A percentile compares a stretch with the other conserved stretches of the same genome.
phyloP scores from a whole-genome alignment of 352 stramenopile species.

The Ophiocytium majus region DNA sequence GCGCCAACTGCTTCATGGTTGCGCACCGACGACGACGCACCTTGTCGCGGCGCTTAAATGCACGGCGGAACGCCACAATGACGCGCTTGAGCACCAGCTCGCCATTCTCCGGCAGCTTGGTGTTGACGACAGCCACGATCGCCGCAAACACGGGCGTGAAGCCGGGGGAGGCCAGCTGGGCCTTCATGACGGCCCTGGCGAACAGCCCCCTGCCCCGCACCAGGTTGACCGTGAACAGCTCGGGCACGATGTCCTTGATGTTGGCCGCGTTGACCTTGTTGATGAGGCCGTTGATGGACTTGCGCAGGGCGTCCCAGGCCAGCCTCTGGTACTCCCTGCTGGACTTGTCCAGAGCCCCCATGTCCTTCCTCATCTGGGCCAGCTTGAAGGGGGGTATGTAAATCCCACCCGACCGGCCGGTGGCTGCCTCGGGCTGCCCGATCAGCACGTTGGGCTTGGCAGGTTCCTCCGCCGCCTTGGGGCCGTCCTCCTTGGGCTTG shows the following conservation, averaged over 20 bases:
- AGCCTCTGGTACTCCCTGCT: conserved; percentile 74
- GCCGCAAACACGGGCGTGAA: conserved; percentile 95
- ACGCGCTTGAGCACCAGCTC: conserved; percentile 84
- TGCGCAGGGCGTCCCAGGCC: conserved; percentile 91
- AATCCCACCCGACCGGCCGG: conserved; percentile 77
- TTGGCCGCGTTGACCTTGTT: conserved; percentile 86
- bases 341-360: conserved; percentile 32
- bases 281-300: conserved; percentile 96
- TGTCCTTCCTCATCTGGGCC: conserved; percentile 66
- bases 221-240: conserved; percentile 96
- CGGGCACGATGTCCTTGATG: conserved; percentile 88
- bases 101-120: conserved; percentile 95
- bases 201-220: conserved; percentile 90
- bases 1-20: too few species aligned
- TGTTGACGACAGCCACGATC: conserved; percentile 96
- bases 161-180: conserved; percentile 87
- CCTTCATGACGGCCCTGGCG: conserved; percentile 88
- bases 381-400: conserved; percentile 88
- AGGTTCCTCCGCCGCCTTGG: not conserved
- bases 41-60: conserved; percentile 95
- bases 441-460: conserved; percentile 46
- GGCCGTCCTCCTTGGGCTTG: conserved; percentile 24
- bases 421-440: conserved; percentile 39
- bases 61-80: conserved; percentile 87
- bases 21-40: conserved; percentile 62